Percentiles rank a stretch among this genome's conserved stretches.
phyloP scores from a whole-genome alignment of 495 filamentous ascomycete genomes.

The Daldinia caldariorum region DNA sequence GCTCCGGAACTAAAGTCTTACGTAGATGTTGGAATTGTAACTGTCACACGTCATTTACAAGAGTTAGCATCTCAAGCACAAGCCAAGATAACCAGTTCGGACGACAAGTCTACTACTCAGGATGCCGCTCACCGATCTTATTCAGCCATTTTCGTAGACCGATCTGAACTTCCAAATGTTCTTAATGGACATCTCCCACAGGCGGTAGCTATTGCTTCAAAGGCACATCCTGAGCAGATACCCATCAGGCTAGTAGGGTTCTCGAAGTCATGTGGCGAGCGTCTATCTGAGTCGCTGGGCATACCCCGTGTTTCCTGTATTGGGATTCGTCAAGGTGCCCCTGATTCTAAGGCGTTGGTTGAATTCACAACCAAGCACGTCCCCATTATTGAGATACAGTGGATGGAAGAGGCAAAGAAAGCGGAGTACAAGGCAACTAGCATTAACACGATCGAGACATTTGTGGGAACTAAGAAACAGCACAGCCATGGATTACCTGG shows the following conservation, averaged over 20 bases:
- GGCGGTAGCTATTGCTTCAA: constrained; percentile 62
- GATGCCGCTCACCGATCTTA: constrained; percentile 41
- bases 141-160: constrained; percentile 63
- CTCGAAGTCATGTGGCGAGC: constrained; percentile 60
- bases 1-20: constrained; percentile 60
- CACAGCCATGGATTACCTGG: background rate
- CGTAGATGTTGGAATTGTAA: constrained; percentile 68
- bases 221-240: constrained; percentile 47
- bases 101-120: constrained; percentile 7
- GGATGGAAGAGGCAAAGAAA: constrained; percentile 38
- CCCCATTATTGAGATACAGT: constrained; percentile 42
- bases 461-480: constrained; percentile 52
- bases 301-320: constrained; percentile 69
- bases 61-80: constrained; percentile 42
- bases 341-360: constrained; percentile 59
- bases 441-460: constrained; percentile 52
- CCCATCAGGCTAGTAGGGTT: constrained; percentile 66
- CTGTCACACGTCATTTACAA: constrained; percentile 65
- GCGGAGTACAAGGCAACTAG: constrained; percentile 39
- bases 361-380: constrained; percentile 62
- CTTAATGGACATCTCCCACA: constrained; percentile 69
- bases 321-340: constrained; percentile 61
- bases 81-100: background rate
- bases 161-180: constrained; percentile 59
- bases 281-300: constrained; percentile 60